Conservation (phyloP, 768 basidiomycete species). For the Kwoniella dendrophila region DNA sequence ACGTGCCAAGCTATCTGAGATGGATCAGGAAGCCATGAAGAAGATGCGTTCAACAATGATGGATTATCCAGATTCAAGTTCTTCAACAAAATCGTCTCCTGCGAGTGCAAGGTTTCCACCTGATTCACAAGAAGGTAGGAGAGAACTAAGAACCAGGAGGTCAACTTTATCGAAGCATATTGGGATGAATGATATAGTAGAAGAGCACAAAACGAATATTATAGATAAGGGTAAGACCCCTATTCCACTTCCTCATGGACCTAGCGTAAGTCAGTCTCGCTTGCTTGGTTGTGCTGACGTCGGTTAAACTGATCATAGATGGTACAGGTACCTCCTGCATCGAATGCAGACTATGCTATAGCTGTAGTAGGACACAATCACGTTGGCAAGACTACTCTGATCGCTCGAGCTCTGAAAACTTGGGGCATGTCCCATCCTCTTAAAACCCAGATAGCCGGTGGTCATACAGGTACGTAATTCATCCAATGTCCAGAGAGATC, state of each 20-base stretch:
- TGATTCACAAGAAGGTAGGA: background rate
- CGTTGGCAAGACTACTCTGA: slow-evolving; percentile 83
- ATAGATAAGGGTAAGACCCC: slow-evolving; percentile 13
- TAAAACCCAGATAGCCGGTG: slow-evolving; percentile 24
- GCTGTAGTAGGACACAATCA: slow-evolving; percentile 75
- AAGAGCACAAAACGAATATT: background rate
- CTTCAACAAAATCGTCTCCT: slow-evolving; percentile 26
- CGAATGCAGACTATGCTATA: slow-evolving; percentile 56
- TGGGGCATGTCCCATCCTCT: slow-evolving; percentile 55
- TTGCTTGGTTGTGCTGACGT: too few species aligned
- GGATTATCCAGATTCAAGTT: slow-evolving; percentile 23
- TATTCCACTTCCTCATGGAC: background rate
- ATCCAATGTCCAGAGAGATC: background rate
- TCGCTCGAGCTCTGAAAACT: slow-evolving; percentile 72
- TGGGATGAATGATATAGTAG: background rate
- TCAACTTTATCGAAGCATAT: slow-evolving; percentile 34
- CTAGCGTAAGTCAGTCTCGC: background rate
- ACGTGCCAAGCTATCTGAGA: slow-evolving; percentile 31
- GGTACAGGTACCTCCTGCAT: background rate
- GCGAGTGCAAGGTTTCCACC: slow-evolving; percentile 20
- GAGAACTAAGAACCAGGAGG: slow-evolving; percentile 20
- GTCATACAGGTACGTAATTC: slow-evolving; percentile 37
- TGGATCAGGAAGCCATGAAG: slow-evolving; percentile 47
- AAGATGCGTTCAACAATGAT: slow-evolving; percentile 35
- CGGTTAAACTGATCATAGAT: background rate